Evolutionary conservation across 2,329 filamentous ascomycete genomes (phyloP), one percentile per base, ranked within the genome.

Genomic region (Aspergillus fumigatiaffinis): DNA sequence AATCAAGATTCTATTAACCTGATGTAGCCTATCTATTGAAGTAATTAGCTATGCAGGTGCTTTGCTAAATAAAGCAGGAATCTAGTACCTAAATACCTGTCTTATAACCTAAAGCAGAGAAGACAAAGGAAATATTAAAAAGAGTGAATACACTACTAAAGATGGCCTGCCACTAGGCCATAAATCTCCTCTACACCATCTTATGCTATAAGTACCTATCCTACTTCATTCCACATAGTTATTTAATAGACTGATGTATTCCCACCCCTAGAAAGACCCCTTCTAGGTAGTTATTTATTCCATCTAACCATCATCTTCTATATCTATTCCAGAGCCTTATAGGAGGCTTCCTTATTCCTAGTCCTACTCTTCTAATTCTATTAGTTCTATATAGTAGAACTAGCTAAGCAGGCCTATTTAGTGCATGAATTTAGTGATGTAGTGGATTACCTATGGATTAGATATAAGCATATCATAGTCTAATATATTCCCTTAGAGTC

Each of bases 341-440:
- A 41, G 38, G n/a, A n/a, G n/a, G n/a, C n/a, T n/a, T n/a, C n/a
- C n/a, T n/a, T n/a, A n/a, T 41, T 41, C 38, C 38, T 41, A 7
- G 38, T 41, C 38, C n/a, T 14, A 14, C 38, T 41, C n/a, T 3
- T 2, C 0, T 2, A 12, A 14, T 3, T 41, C 14, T 4, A 0
- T 2, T 2, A 41, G 38, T 5, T n/a, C n/a, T n/a, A n/a, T n/a
- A 3, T 50, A 14, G 29, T 46, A 14, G 50, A 57, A 49, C 17
- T 54, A 48, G 10, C 42, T 21, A 3, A 57, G 51, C 3, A 57
- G 28, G 20, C 52, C 55, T 47, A 42, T 53, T 53, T 44, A 25
- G 3, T 53, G 51, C 41, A 53, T 53, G 25, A 47, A 32, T 47
- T 54, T n/a, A 41, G 55, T 47, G 38, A 49, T 10, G 29, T 50